These are phyloP conservation scores for Pyrus pyrifolia DNA, from an alignment of 306 rosid genomes.

Conservation along the genomic window DNA sequence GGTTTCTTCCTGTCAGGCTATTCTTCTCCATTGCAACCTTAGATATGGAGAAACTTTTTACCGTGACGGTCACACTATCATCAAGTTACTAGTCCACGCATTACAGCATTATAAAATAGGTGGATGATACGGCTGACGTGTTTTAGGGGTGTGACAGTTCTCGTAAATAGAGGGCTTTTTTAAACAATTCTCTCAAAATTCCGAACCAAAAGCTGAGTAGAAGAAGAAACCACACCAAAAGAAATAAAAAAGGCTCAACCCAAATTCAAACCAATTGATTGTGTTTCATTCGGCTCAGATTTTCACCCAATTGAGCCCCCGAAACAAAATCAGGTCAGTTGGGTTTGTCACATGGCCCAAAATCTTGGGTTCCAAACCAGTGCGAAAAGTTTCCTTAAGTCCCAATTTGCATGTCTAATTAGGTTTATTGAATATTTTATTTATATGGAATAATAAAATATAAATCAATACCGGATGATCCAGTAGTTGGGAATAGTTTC, in stretches of 20 bases:
- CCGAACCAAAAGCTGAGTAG: neutral
- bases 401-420: too few species aligned
- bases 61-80: too few species aligned
- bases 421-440: too few species aligned
- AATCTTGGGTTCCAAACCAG: neutral
- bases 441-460: too few species aligned
- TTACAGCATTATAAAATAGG: too few species aligned
- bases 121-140: too few species aligned
- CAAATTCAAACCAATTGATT: neutral
- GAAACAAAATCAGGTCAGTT: neutral
- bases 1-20: too few species aligned
- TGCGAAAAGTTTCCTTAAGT: neutral
- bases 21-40: neutral
- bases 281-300: neutral
- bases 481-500: too few species aligned
- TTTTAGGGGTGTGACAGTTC: too few species aligned
- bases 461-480: too few species aligned
- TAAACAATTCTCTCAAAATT: neutral
- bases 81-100: too few species aligned
- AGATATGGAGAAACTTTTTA: neutral
- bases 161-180: neutral
- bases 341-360: neutral
- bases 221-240: neutral
- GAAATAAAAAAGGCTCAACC: neutral
- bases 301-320: neutral